phyloP scores from a whole-genome alignment of 306 rosid genomes.

The Acacia melanoxylon region DNA sequence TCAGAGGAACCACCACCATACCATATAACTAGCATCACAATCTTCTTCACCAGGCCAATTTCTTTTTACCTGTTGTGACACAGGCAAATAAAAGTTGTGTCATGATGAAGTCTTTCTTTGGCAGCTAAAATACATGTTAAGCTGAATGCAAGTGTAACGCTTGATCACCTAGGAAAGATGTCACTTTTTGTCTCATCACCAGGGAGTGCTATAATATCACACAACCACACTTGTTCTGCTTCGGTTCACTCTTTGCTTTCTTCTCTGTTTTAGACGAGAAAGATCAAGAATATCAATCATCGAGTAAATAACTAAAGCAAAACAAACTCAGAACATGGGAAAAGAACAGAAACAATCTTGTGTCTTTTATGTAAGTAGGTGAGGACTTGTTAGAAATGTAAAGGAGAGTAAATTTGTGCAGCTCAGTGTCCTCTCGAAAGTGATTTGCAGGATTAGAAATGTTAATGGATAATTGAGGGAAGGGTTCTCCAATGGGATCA shows the following conservation, averaged over 20 bases:
- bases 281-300: conserved; percentile 3
- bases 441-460: neutral
- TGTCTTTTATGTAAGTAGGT: neutral
- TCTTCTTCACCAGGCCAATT: conserved; percentile 17
- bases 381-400: too few relatives aligned
- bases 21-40: conserved; percentile 15
- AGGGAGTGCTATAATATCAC: conserved; percentile 64
- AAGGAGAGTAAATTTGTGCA: neutral
- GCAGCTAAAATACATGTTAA: conserved; percentile 12
- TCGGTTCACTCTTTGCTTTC: conserved; percentile 52
- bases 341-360: conserved; percentile 6
- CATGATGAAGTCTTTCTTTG: conserved; percentile 29
- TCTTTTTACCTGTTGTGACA: conserved; percentile 6
- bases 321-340: conserved; percentile 2
- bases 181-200: conserved; percentile 24
- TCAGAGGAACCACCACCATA: neutral
- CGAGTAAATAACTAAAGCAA: neutral
- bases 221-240: conserved; percentile 68
- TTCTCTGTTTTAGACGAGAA: conserved; percentile 58
- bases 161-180: conserved; percentile 38
- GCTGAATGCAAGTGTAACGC: conserved; percentile 15
- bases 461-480: neutral
- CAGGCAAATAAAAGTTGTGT: conserved; percentile 27
- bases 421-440: neutral
- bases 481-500: neutral